Evolutionary conservation across 202 grass and related monocot species (phyloP).

Genomic region (Saccharum hybrid): DNA sequence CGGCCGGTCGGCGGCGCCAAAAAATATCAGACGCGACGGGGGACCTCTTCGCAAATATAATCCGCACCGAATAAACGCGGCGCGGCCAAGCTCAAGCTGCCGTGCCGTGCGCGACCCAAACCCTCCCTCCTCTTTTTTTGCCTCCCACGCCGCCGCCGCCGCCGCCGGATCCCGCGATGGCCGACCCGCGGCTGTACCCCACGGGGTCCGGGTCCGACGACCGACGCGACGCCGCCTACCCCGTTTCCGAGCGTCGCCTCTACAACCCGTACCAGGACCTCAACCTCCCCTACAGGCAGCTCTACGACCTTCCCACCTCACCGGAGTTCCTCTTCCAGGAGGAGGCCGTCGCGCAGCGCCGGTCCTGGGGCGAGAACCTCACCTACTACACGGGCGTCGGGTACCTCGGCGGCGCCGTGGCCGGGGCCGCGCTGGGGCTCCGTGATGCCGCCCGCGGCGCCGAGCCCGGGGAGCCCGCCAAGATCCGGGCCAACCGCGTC

Average conservation of each 20-base stretch:
- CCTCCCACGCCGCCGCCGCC: constrained; percentile 47
- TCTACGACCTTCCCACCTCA: constrained; percentile 91
- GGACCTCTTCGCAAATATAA: constrained; percentile 6
- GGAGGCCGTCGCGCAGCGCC: constrained; percentile 79
- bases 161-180: constrained; percentile 52
- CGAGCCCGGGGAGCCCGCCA: constrained; percentile 65
- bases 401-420: constrained; percentile 72
- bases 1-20: background rate
- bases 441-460: constrained; percentile 53
- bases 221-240: constrained; percentile 8
- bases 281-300: constrained; percentile 63
- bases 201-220: constrained; percentile 43
- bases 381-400: constrained; percentile 92
- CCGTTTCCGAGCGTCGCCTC: constrained; percentile 45
- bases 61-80: constrained; percentile 26
- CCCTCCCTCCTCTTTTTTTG: constrained; percentile 55
- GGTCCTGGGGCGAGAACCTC: constrained; percentile 98
- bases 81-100: background rate
- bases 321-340: constrained; percentile 98
- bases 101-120: constrained; percentile 21
- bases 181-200: constrained; percentile 49
- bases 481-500: constrained; percentile 87
- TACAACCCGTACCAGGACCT: constrained; percentile 83
- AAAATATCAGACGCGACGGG: constrained; percentile 14
- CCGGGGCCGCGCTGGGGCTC: constrained; percentile 65